Base-by-base conservation (phyloP, 371 early-diverging fungal species). In the Mucor circinelloides region DNA sequence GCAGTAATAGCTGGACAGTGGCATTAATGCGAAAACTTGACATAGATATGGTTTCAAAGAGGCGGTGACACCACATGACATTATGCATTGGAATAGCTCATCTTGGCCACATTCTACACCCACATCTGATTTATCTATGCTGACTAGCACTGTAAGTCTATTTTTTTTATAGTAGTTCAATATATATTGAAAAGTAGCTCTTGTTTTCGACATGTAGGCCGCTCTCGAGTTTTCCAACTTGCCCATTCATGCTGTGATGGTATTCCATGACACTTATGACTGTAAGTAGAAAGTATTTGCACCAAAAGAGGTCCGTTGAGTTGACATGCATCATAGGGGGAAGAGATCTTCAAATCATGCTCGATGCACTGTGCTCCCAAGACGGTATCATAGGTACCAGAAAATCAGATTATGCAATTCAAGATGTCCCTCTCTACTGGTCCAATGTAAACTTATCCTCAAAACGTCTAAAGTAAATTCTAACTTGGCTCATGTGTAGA, bases 211-310 rank as follows among this genome's bases (percentile, higher is more conserved):
- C 19, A 28, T 48, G 3, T 71, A 72, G 76, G 54, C 69, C 72
- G 28, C 64, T 72, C 31, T 61, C 46, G 83, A 92, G 62, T 85
- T 88, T 62, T 75, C 80, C 25, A 68, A 77, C 38, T 72, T 79
- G 25, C 88, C 89, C 23, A 85, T 93, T 64, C 80, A 87, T 30
- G 92, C 92, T 5, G 84, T 94, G 1, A 84, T 95, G 87, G 85
- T 94, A 67, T 92, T 95, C 77, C 91, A 96, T 70, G 96, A 96
- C 73, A 90, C 93, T 17, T 82, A 86, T 34, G 93, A 96, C 67
- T 95, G 92, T 83, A 81, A 66, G 75, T 62, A 27, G n/a, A 32
- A 42, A 42, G 15, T 17, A 42, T 42, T 5, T 48, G 23, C 23
- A 21, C 34, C 9, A 44, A 23, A n/a, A 44, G 1, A 38, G 21